Evolutionary conservation across 2,329 filamentous ascomycete genomes (phyloP), one percentile per base, ranked within the genome.

Genomic region (Karstenula rhodostoma): DNA sequence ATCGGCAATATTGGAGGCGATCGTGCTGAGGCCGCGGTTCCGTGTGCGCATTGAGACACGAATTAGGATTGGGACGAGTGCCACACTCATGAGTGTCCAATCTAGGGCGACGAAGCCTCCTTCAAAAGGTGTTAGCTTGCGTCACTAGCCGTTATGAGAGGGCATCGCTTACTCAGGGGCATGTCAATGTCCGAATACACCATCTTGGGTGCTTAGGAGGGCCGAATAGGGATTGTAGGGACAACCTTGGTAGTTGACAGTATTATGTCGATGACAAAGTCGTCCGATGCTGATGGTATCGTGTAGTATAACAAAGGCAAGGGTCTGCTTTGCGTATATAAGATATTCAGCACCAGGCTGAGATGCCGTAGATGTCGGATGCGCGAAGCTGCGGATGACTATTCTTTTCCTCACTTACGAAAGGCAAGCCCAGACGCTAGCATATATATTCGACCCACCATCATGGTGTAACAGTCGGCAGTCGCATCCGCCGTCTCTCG

Each of bases 71-170:
- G 68, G 70, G 48, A 73, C 62, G n/a, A 72, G 57, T 23, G 70
- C 68, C 15, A 74, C 46, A 19, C 63, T 62, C 69, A 74, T 73
- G 9, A 73, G 60, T 1, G 67, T 53, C 70, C 70, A 72, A 60
- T 72, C 70, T 3, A 74, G 59, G 54, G 67, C 70, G 22, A 74
- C 71, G 58, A 74, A 73, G 43, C 65, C 69, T 23, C 67, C 70
- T 74, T 42, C 43, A 23, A 29, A 15, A 32, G 4, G 12, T 49
- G 49, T 62, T 62, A 59, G 63, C 54, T 54, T 22, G 2, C 1
- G 32, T 44, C 15, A 35, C 40, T 47, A 35, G 49, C 27, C 23
- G 32, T 44, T 22, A 12, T 32, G 13, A 37, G 23, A 43, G 57
- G 37, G 33, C 25, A n/a, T 13, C 19, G 42, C 64, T 58, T 68